phyloP scores from a whole-genome alignment of 1,284 basidiomycete genomes.

The Sanghuangporus baumii region DNA sequence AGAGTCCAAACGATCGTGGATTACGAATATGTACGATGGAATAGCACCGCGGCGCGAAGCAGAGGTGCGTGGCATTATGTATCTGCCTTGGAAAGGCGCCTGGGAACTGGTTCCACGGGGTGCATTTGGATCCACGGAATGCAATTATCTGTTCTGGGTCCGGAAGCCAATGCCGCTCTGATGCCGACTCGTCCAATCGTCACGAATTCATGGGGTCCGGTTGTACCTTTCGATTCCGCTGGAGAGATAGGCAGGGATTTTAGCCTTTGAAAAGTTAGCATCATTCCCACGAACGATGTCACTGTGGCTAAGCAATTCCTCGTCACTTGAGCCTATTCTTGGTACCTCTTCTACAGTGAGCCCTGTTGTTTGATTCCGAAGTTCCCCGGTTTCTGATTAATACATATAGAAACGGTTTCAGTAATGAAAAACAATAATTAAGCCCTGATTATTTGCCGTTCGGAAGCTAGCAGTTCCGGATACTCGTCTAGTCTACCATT shows the following conservation, averaged over 20 bases:
- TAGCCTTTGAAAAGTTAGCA: too few species aligned
- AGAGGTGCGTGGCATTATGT: slow-evolving; percentile 79
- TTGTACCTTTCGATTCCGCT: neutral
- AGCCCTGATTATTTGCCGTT: too few species aligned
- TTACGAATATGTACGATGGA: slow-evolving; percentile 37
- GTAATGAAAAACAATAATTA: too few species aligned
- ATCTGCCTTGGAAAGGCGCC: slow-evolving; percentile 67
- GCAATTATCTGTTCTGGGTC: slow-evolving; percentile 82
- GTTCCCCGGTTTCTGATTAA: too few species aligned
- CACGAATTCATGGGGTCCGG: neutral
- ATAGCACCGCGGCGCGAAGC: slow-evolving; percentile 58
- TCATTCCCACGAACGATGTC: too few species aligned
- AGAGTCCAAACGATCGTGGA: slow-evolving; percentile 36
- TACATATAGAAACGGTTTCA: too few species aligned
- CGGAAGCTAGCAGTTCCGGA: too few species aligned
- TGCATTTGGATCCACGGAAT: slow-evolving; percentile 58
- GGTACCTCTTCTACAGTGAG: too few species aligned
- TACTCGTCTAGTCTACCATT: too few species aligned
- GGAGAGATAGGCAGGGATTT: neutral
- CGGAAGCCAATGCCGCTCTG: slow-evolving; percentile 42
- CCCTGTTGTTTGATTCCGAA: too few species aligned
- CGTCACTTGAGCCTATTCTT: too few species aligned
- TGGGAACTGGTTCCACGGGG: slow-evolving; percentile 68
- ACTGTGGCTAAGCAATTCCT: too few species aligned
- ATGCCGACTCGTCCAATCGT: neutral